These are phyloP conservation scores for Cucumis melo DNA, from an alignment of 306 rosid genomes.

Conservation along the genomic window DNA sequence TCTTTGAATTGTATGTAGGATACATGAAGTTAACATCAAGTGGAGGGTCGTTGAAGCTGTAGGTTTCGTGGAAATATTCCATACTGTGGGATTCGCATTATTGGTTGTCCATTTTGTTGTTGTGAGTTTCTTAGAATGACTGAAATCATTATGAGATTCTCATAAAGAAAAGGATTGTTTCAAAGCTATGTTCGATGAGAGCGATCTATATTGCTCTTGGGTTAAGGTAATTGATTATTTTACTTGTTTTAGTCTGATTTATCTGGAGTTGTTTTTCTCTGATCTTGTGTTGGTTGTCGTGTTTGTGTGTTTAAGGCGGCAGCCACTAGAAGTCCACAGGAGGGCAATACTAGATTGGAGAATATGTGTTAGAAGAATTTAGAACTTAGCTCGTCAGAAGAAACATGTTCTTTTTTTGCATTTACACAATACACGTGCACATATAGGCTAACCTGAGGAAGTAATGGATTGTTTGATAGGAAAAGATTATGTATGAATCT, in stretches of 20 bases:
- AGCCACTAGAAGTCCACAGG: constrained; percentile 93
- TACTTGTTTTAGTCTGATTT: not conserved
- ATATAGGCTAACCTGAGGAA: not conserved
- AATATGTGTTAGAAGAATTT: constrained; percentile 98
- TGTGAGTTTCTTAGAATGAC: too few species aligned
- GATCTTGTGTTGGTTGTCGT: not conserved
- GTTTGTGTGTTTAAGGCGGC: constrained; percentile 40
- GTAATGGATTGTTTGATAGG: not conserved
- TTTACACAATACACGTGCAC: not conserved
- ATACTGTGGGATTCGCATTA: not conserved
- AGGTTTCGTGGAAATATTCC: not conserved
- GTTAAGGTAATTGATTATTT: constrained; percentile 38
- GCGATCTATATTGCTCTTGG: constrained; percentile 96
- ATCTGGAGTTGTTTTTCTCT: not conserved
- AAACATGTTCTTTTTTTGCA: constrained; percentile 45
- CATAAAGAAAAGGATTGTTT: too few species aligned
- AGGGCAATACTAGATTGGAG: constrained; percentile 93
- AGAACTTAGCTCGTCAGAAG: constrained; percentile 97
- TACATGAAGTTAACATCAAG: not conserved
- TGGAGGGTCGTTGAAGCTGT: not conserved
- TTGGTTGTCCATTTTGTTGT: not conserved
- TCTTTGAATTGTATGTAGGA: not conserved
- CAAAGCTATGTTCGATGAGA: constrained; percentile 93
- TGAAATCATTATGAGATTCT: too few species aligned
- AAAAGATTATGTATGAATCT: not conserved